Conservation (phyloP, 2,329 filamentous ascomycete species). For the Penicillium glabrum region DNA sequence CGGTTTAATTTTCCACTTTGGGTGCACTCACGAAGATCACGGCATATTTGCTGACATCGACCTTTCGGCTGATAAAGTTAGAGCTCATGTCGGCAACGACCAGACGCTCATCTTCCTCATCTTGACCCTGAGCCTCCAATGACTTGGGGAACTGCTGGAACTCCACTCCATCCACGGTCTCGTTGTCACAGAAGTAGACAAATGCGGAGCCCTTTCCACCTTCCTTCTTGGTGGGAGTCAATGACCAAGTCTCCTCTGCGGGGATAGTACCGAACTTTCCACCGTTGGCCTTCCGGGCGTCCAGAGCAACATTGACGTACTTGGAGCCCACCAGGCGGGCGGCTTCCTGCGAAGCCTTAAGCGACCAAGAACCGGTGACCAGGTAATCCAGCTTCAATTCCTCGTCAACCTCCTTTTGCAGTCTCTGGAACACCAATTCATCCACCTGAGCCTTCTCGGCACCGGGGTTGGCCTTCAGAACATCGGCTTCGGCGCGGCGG, state of each 20-base stretch:
- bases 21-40: conserved; percentile 70
- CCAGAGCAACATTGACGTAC: conserved; percentile 73
- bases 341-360: conserved; percentile 86
- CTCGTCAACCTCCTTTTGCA: conserved; percentile 64
- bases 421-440: conserved; percentile 57
- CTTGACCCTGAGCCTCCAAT: conserved; percentile 55
- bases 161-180: conserved; percentile 78
- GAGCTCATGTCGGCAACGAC: conserved; percentile 93
- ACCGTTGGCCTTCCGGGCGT: conserved; percentile 62
- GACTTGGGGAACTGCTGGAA: conserved; percentile 71
- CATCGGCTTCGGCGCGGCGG: conserved; percentile 57
- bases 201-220: conserved; percentile 57
- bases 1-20: not conserved
- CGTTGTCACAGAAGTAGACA: conserved; percentile 91
- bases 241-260: conserved; percentile 71
- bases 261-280: conserved; percentile 88
- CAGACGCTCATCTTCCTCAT: conserved; percentile 66
- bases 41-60: conserved; percentile 77
- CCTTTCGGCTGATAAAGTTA: conserved; percentile 80
- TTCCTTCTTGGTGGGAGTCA: conserved; percentile 62
- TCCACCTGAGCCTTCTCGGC: conserved; percentile 55
- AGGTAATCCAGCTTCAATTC: conserved; percentile 85
- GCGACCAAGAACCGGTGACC: conserved; percentile 85
- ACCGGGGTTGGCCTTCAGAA: conserved; percentile 41
- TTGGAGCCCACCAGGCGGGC: conserved; percentile 72